phyloP scores from a whole-genome alignment of 2,329 filamentous ascomycete species.

The Byssochlamys sp. region DNA sequence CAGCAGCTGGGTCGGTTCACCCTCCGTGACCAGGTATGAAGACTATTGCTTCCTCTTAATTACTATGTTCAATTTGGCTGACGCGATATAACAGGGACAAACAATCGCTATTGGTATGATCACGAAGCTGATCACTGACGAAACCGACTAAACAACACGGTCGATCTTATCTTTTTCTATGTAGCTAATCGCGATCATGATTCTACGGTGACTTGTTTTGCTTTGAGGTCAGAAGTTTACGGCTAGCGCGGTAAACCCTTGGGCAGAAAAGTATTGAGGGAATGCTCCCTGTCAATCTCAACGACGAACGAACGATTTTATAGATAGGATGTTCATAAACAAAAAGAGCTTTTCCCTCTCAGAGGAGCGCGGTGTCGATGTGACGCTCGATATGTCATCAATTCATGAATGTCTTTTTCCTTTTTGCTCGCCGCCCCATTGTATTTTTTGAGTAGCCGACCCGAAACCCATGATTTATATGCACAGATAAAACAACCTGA shows the following conservation, averaged over 20 bases:
- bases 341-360: not conserved
- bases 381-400: not conserved
- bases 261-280: not conserved
- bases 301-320: not conserved
- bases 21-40: conserved; percentile 67
- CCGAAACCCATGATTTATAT: not conserved
- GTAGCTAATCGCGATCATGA: not conserved
- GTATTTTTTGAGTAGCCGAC: not conserved
- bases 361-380: not conserved
- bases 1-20: conserved; percentile 88
- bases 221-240: not conserved
- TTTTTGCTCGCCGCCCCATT: not conserved
- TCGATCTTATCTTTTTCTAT: not conserved
- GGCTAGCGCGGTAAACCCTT: not conserved
- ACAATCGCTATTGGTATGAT: conserved; percentile 99
- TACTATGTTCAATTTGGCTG: conserved; percentile 11
- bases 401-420: not conserved
- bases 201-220: not conserved
- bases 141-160: not conserved
- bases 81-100: conserved; percentile 60
- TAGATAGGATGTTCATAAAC: not conserved
- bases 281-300: not conserved
- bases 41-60: conserved; percentile 2
- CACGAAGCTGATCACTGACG: conserved; percentile 65
- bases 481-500: not conserved